phyloP scores from a whole-genome alignment of 176 grass and related monocot genomes.

The Metroxylon sagu region DNA sequence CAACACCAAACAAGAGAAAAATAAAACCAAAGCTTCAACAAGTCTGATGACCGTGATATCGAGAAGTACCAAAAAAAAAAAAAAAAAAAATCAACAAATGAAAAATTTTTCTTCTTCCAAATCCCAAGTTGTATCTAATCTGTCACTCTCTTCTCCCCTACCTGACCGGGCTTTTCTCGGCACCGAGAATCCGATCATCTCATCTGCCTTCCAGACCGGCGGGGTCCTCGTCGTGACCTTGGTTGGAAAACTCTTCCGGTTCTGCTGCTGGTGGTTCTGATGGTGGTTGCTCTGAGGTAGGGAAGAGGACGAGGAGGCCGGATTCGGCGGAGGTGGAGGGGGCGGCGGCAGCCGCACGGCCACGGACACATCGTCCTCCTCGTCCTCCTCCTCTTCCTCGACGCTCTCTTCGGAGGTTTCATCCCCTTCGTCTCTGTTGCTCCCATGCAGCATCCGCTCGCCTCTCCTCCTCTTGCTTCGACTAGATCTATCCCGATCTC shows the following conservation, averaged over 20 bases:
- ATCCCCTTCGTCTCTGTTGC: conserved; percentile 40
- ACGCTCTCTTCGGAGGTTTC: conserved; percentile 82
- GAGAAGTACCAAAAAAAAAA: neutral
- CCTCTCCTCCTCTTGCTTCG: conserved; percentile 12
- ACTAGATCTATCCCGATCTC: conserved; percentile 5
- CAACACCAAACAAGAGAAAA: conserved; percentile 6
- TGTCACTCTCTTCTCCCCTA: conserved; percentile 4
- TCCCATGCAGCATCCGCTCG: conserved; percentile 2
- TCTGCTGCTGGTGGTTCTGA: conserved; percentile 25
- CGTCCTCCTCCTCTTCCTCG: conserved; percentile 70
- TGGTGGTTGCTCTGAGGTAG: conserved; percentile 13
- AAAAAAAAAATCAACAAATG: no score
- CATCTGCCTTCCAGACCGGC: conserved; percentile 53
- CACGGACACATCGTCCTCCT: conserved; percentile 48
- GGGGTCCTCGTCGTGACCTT: conserved; percentile 26
- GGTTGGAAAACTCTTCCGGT: conserved; percentile 44
- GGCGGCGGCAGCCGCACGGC: conserved; percentile 47
- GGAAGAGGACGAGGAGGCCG: conserved; percentile 28
- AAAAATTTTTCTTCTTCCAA: no score
- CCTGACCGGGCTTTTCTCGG: conserved; percentile 90
- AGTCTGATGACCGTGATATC: neutral
- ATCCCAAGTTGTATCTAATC: neutral
- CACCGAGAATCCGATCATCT: conserved; percentile 96
- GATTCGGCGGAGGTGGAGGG: conserved; percentile 37
- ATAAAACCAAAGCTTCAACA: neutral